Evolutionary conservation across 1,139 yeast genomes (phyloP).

Genomic region (Candida mesenterica): DNA sequence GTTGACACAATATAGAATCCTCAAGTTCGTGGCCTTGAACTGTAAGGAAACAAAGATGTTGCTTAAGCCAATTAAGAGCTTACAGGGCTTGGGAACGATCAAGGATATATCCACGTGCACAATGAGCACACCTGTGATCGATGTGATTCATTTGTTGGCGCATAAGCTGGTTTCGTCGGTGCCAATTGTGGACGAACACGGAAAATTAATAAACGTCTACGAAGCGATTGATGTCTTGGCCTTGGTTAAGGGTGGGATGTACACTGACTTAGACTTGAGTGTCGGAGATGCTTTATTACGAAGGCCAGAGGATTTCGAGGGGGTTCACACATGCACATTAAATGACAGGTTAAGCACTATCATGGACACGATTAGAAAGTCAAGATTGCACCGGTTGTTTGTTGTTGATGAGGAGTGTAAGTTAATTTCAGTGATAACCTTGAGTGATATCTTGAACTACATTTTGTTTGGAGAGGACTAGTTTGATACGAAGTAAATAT

Average conservation of each 20-base stretch:
- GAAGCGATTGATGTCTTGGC: conserved; percentile 96
- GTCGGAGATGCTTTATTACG: conserved; percentile 96
- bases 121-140: conserved; percentile 91
- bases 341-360: conserved; percentile 86
- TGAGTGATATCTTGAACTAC: conserved; percentile 88
- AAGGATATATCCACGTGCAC: conserved; percentile 72
- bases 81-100: conserved; percentile 59
- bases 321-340: conserved; percentile 93
- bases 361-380: conserved; percentile 89
- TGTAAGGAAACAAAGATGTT: conserved; percentile 92
- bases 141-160: conserved; percentile 81
- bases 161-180: conserved; percentile 83
- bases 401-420: conserved; percentile 83
- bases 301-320: conserved; percentile 95
- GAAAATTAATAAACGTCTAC: conserved; percentile 81
- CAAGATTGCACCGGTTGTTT: conserved; percentile 87
- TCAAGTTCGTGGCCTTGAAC: conserved; percentile 92
- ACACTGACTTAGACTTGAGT: conserved; percentile 83
- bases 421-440: conserved; percentile 79
- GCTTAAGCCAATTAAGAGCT: conserved; percentile 68
- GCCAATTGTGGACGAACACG: conserved; percentile 83
- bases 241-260: conserved; percentile 90
- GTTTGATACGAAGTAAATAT: too few relatives aligned
- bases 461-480: conserved; percentile 66
- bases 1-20: conserved; percentile 91